These are phyloP conservation scores for Dendrobium nobile DNA, from an alignment of 106 monocot genomes.

Conservation along the genomic window DNA sequence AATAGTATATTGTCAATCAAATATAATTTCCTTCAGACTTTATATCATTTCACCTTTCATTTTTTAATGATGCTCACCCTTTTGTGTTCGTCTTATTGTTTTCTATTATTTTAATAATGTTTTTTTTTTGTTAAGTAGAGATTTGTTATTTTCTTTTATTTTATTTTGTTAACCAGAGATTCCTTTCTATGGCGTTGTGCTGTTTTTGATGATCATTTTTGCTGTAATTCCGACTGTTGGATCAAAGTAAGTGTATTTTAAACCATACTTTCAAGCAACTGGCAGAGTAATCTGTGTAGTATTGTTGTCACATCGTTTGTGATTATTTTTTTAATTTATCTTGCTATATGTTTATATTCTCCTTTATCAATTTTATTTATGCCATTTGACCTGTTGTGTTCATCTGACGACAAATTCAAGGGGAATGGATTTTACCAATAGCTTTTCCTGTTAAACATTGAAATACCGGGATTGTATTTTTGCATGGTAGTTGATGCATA, in stretches of 20 bases:
- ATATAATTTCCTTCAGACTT: not conserved
- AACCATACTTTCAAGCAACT: not conserved
- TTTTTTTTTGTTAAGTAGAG: not conserved
- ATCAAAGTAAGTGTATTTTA: slow-evolving; percentile 51
- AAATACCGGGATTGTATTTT: no score
- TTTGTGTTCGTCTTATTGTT: not conserved
- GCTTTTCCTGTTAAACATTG: no score
- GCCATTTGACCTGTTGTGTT: no score
- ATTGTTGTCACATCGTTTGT: not conserved
- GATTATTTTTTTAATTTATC: no score
- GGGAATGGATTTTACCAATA: no score
- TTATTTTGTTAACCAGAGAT: slow-evolving; percentile 44
- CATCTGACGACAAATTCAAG: no score
- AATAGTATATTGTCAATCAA: not conserved
- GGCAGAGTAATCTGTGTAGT: not conserved
- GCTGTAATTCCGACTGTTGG: slow-evolving; percentile 82
- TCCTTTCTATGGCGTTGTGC: slow-evolving; percentile 66
- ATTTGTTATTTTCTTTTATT: not conserved
- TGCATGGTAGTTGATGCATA: no score
- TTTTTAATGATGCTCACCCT: not conserved
- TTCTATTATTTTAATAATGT: not conserved
- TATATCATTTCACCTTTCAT: not conserved
- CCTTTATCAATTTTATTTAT: no score
- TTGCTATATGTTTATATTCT: no score
- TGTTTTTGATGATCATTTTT: slow-evolving; percentile 55